Conservation (phyloP, 129 eudicot species). For the Arctium minus region DNA sequence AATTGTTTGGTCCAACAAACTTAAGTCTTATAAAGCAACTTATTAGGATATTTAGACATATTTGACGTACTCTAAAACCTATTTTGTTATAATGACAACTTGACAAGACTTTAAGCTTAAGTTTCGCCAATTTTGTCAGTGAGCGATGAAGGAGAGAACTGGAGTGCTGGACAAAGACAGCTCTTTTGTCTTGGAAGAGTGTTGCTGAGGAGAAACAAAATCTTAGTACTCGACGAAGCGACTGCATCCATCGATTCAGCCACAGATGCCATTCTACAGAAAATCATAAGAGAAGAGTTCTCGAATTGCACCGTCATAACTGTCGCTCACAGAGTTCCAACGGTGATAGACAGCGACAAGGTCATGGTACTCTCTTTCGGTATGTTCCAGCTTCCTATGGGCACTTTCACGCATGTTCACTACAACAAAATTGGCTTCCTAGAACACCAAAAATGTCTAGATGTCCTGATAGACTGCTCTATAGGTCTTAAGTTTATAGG, state of each 20-base stretch:
- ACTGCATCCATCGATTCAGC: conserved; percentile 83
- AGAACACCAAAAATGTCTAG: not conserved
- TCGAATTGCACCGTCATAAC: conserved; percentile 64
- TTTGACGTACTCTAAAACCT: too few species aligned
- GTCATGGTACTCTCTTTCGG: conserved; percentile 78
- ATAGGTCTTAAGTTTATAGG: too few species aligned
- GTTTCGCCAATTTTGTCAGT: not conserved
- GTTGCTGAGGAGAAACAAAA: conserved; percentile 52
- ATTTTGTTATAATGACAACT: too few species aligned
- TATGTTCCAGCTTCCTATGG: conserved; percentile 18
- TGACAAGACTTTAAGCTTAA: not conserved
- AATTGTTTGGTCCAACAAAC: not conserved
- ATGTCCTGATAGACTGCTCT: too few species aligned
- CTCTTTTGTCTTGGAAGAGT: conserved; percentile 79
- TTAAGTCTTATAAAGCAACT: too few species aligned
- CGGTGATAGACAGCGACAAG: conserved; percentile 77
- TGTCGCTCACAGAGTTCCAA: conserved; percentile 79
- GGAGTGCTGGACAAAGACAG: conserved; percentile 86
- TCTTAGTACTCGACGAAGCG: conserved; percentile 85
- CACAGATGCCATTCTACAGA: conserved; percentile 64
- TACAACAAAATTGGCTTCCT: not conserved
- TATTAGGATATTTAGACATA: too few species aligned
- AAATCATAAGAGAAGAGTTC: conserved; percentile 62
- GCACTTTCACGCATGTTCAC: not conserved
- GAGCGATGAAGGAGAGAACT: conserved; percentile 62